Evolutionary conservation across 1,284 basidiomycete species (phyloP).

Genomic region (Sporisorium scitamineum): DNA sequence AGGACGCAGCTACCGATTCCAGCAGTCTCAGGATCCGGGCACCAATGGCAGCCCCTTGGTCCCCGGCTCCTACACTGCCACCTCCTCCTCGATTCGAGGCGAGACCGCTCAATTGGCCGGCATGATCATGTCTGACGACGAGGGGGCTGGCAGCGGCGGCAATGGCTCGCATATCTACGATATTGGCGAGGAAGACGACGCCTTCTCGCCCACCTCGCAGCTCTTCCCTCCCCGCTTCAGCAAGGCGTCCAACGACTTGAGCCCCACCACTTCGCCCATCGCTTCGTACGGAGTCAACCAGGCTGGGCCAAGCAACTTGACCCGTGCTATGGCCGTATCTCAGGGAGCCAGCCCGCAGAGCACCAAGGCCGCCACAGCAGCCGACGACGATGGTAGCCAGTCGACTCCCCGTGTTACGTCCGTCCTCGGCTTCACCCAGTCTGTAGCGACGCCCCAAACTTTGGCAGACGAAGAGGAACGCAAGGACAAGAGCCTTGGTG

Average conservation of each 20-base stretch:
- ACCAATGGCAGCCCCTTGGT: constrained; percentile 29
- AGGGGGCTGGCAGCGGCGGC: constrained; percentile 24
- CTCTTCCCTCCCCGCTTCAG: constrained; percentile 33
- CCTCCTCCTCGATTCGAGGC: constrained; percentile 59
- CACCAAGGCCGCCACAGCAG: constrained; percentile 13
- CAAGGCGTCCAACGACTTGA: constrained; percentile 9
- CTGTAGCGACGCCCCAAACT: constrained; percentile 26
- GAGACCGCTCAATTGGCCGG: constrained; percentile 65
- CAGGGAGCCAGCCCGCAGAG: constrained; percentile 34
- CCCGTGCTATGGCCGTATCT: constrained; percentile 39
- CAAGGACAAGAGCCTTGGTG: constrained; percentile 22
- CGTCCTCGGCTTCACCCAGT: constrained; percentile 32
- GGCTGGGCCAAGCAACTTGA: constrained; percentile 50
- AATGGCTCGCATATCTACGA: constrained; percentile 45
- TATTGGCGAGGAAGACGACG: constrained; percentile 42
- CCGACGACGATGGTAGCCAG: constrained; percentile 45
- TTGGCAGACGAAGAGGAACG: constrained; percentile 12
- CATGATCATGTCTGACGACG: constrained; percentile 60
- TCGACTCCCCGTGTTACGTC: constrained; percentile 37
- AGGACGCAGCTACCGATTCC: constrained; percentile 60
- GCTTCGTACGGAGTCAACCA: constrained; percentile 33
- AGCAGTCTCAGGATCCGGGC: constrained; percentile 36
- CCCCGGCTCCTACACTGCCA: constrained; percentile 63
- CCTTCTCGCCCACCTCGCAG: constrained; percentile 18
- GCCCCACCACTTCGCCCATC: constrained; percentile 41